Evolutionary conservation across 495 filamentous ascomycete species (phyloP), one percentile per base, ranked within the genome.

Genomic region (Chaetomium cochliodes): DNA sequence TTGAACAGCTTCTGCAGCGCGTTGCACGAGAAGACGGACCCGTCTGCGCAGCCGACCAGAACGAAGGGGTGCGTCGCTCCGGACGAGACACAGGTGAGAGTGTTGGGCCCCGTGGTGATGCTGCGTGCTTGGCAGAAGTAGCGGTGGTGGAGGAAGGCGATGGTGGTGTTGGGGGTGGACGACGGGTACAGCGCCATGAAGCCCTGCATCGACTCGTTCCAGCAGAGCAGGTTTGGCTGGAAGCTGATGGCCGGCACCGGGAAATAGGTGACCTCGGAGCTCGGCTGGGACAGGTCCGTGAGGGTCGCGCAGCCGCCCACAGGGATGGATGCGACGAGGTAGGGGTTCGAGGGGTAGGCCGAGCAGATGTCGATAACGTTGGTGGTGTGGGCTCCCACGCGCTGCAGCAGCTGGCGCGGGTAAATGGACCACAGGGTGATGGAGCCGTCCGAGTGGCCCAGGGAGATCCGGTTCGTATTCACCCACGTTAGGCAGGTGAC

Each of bases 401-500:
- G 76, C 49, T 74, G 74, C 3, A 83, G 58, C 39, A 79, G 67
- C 41, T 66, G 65, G 33, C 65, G 65, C 11, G 80, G 80, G 26
- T 71, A 75, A 46, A 83, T 26, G n/a, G 80, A 83, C 79, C 80
- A 83, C 15, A 83, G 68, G 13, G 73, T 71, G 44, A 83, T 71
- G 20, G 78, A 81, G 11, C 80, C 80, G 54, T 83, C 80, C 0
- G 76, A 78, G 68, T 80, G 77, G 58, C 76, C 80, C 54, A 81
- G 71, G 22, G 69, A 76, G 50, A 83, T 63, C 16, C 80, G 79
- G 67, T 83, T 83, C 59, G 72, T 74, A 60, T 79, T 81, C 5
- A 79, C 68, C 80, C 80, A 83, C 16, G 78, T 73, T 33, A 83
- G 74, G 69, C 76, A 78, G 37, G 78, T 81, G n/a, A 77, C 77